phyloP scores from a whole-genome alignment of 1,284 basidiomycete genomes.

The Sporisorium exsertum region DNA sequence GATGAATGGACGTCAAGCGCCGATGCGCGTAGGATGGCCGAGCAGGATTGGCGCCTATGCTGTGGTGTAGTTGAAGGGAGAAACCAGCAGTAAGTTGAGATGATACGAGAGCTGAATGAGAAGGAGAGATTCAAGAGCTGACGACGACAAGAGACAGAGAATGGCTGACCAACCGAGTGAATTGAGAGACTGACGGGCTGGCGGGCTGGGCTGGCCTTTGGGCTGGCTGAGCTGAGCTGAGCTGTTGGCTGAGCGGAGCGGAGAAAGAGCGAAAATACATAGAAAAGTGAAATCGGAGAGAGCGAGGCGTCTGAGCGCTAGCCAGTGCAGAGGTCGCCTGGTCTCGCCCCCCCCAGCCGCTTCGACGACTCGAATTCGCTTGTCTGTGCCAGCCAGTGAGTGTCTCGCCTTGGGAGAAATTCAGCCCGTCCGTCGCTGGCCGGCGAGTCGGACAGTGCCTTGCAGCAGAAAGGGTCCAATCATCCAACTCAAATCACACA shows the following conservation, averaged over 20 bases:
- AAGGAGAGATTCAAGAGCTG: conserved; percentile 7
- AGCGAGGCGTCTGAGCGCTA: neutral
- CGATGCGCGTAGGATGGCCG: neutral
- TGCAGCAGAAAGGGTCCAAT: neutral
- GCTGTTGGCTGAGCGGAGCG: neutral
- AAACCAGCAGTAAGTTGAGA: neutral
- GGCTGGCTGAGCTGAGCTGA: conserved; percentile 4
- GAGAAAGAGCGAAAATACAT: neutral
- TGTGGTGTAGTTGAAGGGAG: neutral
- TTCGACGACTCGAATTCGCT: neutral
- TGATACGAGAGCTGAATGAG: neutral
- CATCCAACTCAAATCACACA: neutral
- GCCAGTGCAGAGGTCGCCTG: conserved; percentile 2
- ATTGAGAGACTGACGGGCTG: neutral
- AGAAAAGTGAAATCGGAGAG: neutral
- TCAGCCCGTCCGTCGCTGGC: neutral
- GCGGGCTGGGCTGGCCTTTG: conserved; percentile 4
- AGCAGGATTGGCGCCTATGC: neutral
- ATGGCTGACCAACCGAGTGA: neutral
- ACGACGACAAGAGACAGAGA: conserved; percentile 3
- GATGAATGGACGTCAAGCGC: neutral
- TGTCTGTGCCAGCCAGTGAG: neutral
- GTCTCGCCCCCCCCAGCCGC: neutral
- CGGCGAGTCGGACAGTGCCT: neutral
- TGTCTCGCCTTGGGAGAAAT: neutral